These are phyloP conservation scores for Suhomyces maxii DNA, from an alignment of 1,139 yeast genomes.

Conservation along the genomic window DNA sequence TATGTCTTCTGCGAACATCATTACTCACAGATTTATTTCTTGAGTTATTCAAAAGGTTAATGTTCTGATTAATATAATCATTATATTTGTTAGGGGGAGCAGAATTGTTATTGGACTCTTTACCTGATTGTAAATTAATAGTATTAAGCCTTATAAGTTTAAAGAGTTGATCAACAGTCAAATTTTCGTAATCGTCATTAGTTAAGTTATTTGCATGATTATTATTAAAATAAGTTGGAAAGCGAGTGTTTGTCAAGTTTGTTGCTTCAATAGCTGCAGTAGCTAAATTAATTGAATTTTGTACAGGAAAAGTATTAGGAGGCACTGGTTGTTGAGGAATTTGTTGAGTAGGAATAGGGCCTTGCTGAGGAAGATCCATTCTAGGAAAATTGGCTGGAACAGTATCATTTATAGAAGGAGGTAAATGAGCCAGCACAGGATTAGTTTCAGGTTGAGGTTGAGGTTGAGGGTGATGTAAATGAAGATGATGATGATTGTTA, in stretches of 20 bases:
- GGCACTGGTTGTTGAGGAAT: slow-evolving; percentile 2
- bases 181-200: slow-evolving; percentile 42
- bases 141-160: slow-evolving; percentile 24
- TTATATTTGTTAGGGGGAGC: not conserved
- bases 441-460: slow-evolving; percentile 2
- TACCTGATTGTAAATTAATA: slow-evolving; percentile 1
- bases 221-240: slow-evolving; percentile 22
- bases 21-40: slow-evolving; percentile 21
- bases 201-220: slow-evolving; percentile 29
- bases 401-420: slow-evolving; percentile 5
- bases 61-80: slow-evolving; percentile 6
- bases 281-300: slow-evolving; percentile 13
- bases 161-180: slow-evolving; percentile 40
- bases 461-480: slow-evolving; percentile 7
- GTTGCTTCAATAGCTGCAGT: slow-evolving; percentile 20
- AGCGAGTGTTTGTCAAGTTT: slow-evolving; percentile 12
- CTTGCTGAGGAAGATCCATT: slow-evolving; percentile 2
- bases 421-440: not conserved
- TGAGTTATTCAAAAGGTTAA: slow-evolving; percentile 8
- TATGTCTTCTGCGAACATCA: slow-evolving; percentile 39
- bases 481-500: slow-evolving; percentile 6
- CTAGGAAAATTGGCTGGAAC: not conserved
- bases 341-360: slow-evolving; percentile 3
- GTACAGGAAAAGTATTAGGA: slow-evolving; percentile 2
- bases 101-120: not conserved